Percentiles rank a stretch among this genome's conserved stretches.
phyloP scores from a whole-genome alignment of 768 basidiomycete genomes.

The Agaricus blazei region DNA sequence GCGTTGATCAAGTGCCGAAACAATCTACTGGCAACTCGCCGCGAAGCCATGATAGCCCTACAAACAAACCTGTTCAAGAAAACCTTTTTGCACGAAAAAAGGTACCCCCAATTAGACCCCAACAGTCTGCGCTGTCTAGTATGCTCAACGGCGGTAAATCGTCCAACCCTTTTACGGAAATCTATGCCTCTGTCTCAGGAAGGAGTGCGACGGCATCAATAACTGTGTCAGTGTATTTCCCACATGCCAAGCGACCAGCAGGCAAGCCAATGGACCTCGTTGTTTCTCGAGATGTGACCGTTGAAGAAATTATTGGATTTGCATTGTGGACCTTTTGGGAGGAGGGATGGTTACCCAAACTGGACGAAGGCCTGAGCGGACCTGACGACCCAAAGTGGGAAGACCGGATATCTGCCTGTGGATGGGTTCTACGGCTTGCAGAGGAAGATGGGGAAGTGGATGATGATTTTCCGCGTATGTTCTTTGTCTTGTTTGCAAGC shows the following conservation, averaged over 20 bases:
- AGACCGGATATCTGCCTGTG: slow-evolving; percentile 63
- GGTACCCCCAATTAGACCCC: slow-evolving; percentile 36
- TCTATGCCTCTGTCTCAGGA: slow-evolving; percentile 83
- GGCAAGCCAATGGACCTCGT: slow-evolving; percentile 65
- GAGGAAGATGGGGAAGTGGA: slow-evolving; percentile 98
- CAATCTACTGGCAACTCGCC: slow-evolving; percentile 19
- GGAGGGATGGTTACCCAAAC: slow-evolving; percentile 70
- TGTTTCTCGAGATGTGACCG: slow-evolving; percentile 82
- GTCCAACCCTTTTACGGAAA: slow-evolving; percentile 82
- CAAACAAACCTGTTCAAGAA: slow-evolving; percentile 13
- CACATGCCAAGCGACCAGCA: slow-evolving; percentile 59
- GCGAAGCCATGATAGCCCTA: slow-evolving; percentile 14
- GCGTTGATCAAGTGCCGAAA: slow-evolving; percentile 13
- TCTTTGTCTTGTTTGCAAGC: neutral
- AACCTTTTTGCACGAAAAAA: slow-evolving; percentile 47
- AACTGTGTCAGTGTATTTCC: slow-evolving; percentile 79
- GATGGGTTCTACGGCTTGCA: slow-evolving; percentile 91
- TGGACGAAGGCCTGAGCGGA: slow-evolving; percentile 60
- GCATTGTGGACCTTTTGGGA: slow-evolving; percentile 94
- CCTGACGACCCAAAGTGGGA: slow-evolving; percentile 60
- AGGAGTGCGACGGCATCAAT: slow-evolving; percentile 61
- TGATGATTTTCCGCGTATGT: slow-evolving; percentile 95
- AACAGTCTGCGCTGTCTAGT: slow-evolving; percentile 63
- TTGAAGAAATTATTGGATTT: slow-evolving; percentile 95
- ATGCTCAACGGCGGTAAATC: slow-evolving; percentile 65